Percentiles rank a stretch among this genome's conserved stretches.
These are phyloP conservation scores for Chrysophaeum taylorii DNA, from an alignment of 352 stramenopile genomes.

Conservation along the genomic window DNA sequence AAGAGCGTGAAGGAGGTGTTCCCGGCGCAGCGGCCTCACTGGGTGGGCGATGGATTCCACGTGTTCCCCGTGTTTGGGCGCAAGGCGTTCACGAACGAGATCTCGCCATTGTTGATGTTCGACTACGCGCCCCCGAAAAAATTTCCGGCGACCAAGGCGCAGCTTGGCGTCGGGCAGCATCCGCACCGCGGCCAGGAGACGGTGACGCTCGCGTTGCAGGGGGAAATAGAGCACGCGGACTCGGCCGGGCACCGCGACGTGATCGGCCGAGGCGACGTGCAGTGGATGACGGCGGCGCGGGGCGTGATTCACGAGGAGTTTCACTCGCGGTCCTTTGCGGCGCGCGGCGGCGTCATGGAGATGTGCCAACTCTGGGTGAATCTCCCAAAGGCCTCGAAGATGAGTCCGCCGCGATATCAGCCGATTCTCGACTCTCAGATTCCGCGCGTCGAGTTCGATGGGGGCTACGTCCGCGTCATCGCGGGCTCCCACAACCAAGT, in stretches of 20 bases:
- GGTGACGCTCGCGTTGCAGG: constrained; percentile 49
- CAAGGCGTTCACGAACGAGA: constrained; percentile 46
- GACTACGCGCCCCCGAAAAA: constrained; percentile 47
- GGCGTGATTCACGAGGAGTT: constrained; percentile 55
- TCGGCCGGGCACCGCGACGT: constrained; percentile 41
- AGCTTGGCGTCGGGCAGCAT: constrained; percentile 40
- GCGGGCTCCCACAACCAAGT: constrained; percentile 33
- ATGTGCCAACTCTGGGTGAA: constrained; percentile 60
- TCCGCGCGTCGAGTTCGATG: constrained; percentile 29
- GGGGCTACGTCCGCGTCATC: constrained; percentile 42
- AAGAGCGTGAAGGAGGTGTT: too few relatives aligned
- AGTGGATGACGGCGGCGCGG: constrained; percentile 55
- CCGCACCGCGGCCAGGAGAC: constrained; percentile 53
- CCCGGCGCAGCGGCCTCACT: too few relatives aligned
- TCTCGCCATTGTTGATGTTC: constrained; percentile 53
- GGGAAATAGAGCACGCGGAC: constrained; percentile 51
- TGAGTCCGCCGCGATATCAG: constrained; percentile 51
- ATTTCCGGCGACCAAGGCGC: constrained; percentile 26
- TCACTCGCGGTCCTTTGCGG: constrained; percentile 41
- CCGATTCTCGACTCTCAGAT: constrained; percentile 40
- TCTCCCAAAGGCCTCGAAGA: constrained; percentile 48
- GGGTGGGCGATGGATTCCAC: constrained; percentile 48
- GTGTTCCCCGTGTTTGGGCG: constrained; percentile 44
- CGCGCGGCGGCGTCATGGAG: constrained; percentile 42
- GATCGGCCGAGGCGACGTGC: constrained; percentile 46